phyloP scores from a whole-genome alignment of 495 filamentous ascomycete species.

The Alectoria sarmentosa region DNA sequence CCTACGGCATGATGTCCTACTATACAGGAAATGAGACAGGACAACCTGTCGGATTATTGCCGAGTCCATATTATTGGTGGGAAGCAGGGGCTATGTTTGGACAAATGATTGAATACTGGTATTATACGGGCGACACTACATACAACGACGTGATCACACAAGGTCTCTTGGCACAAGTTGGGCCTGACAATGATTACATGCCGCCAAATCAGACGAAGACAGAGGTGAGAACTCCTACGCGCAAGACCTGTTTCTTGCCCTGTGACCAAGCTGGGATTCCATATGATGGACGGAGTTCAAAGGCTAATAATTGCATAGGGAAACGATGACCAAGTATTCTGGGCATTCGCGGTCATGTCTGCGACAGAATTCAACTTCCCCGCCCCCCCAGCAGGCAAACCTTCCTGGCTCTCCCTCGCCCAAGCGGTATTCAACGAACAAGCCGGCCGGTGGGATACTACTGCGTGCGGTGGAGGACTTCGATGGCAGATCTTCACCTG shows the following conservation, averaged over 20 bases:
- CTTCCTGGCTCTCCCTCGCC: constrained; percentile 59
- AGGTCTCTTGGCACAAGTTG: constrained; percentile 55
- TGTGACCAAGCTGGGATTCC: not conserved
- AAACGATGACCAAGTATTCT: constrained; percentile 65
- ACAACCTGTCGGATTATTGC: constrained; percentile 51
- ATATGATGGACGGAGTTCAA: not conserved
- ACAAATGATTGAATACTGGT: constrained; percentile 63
- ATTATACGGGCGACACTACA: constrained; percentile 53
- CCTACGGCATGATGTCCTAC: constrained; percentile 60
- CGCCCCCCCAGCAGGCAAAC: constrained; percentile 47
- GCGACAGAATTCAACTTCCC: constrained; percentile 58
- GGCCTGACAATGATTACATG: constrained; percentile 51
- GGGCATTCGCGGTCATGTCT: constrained; percentile 62
- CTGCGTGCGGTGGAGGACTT: constrained; percentile 40
- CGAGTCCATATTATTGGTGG: constrained; percentile 62
- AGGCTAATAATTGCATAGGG: constrained; percentile 32
- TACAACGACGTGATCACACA: constrained; percentile 51
- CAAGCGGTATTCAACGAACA: constrained; percentile 68
- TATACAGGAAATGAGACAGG: constrained; percentile 62
- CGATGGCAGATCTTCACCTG: constrained; percentile 43
- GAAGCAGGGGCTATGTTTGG: constrained; percentile 68
- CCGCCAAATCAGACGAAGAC: constrained; percentile 54
- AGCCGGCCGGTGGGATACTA: constrained; percentile 45
- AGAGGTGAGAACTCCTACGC: constrained; percentile 28
- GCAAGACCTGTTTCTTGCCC: not conserved